phyloP scores from a whole-genome alignment of 176 grass and related monocot genomes.

The Zea mays region Zm-B73-REFERENCE-NAM-5.0 NC_050098.1:181251501-181252000 shows the following conservation, averaged over 20 bases:
- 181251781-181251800: no score
- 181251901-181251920: no score
- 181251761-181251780: no score
- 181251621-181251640: background rate
- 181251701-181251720: no score
- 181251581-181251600: slow-evolving; percentile 9
- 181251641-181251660: slow-evolving; percentile 36
- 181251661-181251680: slow-evolving; percentile 19
- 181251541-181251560: slow-evolving; percentile 32
- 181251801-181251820: no score
- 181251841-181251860: no score
- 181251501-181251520: slow-evolving; percentile 38
- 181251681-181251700: background rate
- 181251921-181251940: no score
- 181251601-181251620: background rate
- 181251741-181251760: no score
- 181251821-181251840: no score
- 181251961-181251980: background rate
- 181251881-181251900: no score
- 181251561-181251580: slow-evolving; percentile 56
- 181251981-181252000: background rate
- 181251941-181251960: background rate
- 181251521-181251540: slow-evolving; percentile 31
- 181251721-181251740: no score
- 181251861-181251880: no score